Base-by-base conservation (phyloP, 768 basidiomycete genomes). In the Lactifluus subvellereus region DNA sequence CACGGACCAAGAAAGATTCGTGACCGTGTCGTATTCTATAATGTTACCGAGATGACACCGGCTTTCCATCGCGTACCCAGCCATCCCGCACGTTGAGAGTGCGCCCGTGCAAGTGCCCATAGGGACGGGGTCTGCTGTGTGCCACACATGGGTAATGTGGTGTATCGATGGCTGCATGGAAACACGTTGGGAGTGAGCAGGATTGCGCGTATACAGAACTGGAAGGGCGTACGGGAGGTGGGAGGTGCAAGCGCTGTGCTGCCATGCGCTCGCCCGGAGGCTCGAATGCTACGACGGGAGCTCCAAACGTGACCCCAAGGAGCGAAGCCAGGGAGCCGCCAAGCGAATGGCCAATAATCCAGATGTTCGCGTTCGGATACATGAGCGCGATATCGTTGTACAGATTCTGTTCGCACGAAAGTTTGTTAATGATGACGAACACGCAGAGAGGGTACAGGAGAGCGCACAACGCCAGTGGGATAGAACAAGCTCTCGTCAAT, bases 51-150 rank as follows among this genome's bases (percentile, higher is more conserved):
- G 42, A 61, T 55, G 57, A 27, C 57, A 83, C 78, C 77, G 78
- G 2, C 86, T 82, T 75, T 94, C 92, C 74, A 94, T 76, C 0
- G 93, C 96, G 67, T 90, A 95, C 1, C 96, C 95, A 0, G 78
- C 92, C 40, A 91, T 81, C n/a, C 87, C 84, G 73, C 96, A 99
- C 0, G 82, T 74, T 0, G 89, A 94, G 13, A 81, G 77, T 0
- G 88, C 77, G 13, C 92, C 93, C 11, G 78, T 94, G 70, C 92
- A 94, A 0, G 80, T 80, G 3, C 90, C 91, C 83, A 90, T 89
- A 2, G 95, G 82, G 40, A 98, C 91, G 0, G 95, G 95, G 77
- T 98, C 96, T 33, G 88, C 95, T 1, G 89, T 98, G 71, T 98
- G 89, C 70, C 90, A 96, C 8, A 98, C 80, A 69, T 98, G 94